Conservation (phyloP, 2,329 filamentous ascomycete species). For the Phyllosticta citribraziliensis region DNA sequence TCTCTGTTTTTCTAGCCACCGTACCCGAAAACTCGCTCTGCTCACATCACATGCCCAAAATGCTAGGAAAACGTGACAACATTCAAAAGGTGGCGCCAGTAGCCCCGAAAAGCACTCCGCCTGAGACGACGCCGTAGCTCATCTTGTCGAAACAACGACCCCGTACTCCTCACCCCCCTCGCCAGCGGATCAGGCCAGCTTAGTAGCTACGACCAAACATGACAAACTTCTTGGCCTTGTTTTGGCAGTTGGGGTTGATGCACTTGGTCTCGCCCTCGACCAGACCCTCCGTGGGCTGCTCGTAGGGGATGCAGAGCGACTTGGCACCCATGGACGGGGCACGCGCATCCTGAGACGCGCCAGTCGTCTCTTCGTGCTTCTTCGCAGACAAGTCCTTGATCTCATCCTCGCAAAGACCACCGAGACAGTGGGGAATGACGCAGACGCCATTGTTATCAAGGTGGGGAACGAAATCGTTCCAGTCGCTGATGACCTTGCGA, state of each 20-base stretch:
- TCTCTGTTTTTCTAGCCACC: neutral
- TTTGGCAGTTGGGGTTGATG: slow-evolving; percentile 75
- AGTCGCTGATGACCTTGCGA: slow-evolving; percentile 68
- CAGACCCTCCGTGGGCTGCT: slow-evolving; percentile 72
- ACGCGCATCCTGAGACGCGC: slow-evolving; percentile 59
- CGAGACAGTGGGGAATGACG: slow-evolving; percentile 82
- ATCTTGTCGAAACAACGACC: neutral
- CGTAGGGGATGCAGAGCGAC: slow-evolving; percentile 69
- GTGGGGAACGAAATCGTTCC: slow-evolving; percentile 83
- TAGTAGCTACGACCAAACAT: slow-evolving; percentile 65
- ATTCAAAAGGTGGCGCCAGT: neutral
- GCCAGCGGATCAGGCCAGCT: neutral
- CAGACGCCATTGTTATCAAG: slow-evolving; percentile 89
- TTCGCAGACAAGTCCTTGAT: slow-evolving; percentile 88
- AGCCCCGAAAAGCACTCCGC: neutral
- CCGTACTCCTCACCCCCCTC: neutral
- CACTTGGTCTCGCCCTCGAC: slow-evolving; percentile 79
- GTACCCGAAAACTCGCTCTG: neutral
- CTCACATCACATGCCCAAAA: neutral
- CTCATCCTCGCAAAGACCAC: slow-evolving; percentile 77
- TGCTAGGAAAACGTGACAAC: neutral
- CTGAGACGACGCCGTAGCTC: neutral
- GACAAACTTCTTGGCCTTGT: slow-evolving; percentile 72
- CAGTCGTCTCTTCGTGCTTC: slow-evolving; percentile 55
- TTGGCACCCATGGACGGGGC: slow-evolving; percentile 69